These are phyloP conservation scores for Pseudozyma sp. DNA, from an alignment of 1,284 basidiomycete species.

Conservation along the genomic window DNA sequence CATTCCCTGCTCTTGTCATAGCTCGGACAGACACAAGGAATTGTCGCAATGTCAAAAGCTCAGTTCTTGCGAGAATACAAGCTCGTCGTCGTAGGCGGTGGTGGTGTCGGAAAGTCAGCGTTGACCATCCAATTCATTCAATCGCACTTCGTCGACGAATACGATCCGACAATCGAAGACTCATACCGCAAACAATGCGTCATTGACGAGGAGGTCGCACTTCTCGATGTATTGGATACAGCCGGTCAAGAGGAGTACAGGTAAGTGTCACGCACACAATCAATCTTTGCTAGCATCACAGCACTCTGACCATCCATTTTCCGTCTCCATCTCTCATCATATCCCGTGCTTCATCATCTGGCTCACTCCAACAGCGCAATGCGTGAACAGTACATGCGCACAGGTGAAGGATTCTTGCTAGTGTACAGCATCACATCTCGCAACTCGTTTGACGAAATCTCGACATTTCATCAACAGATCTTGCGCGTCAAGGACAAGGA, in stretches of 20 bases:
- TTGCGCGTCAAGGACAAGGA: slow-evolving; percentile 91
- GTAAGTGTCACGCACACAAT: no score
- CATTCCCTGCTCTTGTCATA: no score
- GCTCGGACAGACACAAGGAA: not conserved
- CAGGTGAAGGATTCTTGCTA: slow-evolving; percentile 96
- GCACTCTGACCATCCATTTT: slow-evolving; percentile 3
- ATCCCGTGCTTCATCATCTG: no score
- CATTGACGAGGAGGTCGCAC: slow-evolving; percentile 96
- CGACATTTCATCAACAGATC: slow-evolving; percentile 95
- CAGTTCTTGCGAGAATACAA: slow-evolving; percentile 72
- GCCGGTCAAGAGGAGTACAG: slow-evolving; percentile 98
- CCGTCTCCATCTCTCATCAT: not conserved
- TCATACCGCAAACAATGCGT: slow-evolving; percentile 70
- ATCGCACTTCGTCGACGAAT: slow-evolving; percentile 96
- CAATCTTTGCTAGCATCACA: no score
- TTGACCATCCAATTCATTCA: slow-evolving; percentile 96
- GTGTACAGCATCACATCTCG: slow-evolving; percentile 99
- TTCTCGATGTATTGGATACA: slow-evolving; percentile 97
- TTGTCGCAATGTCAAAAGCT: slow-evolving; percentile 73
- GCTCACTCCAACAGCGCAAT: slow-evolving; percentile 78
- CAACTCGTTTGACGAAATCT: slow-evolving; percentile 96
- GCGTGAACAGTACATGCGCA: slow-evolving; percentile 97
- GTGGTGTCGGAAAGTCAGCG: slow-evolving; percentile 96
- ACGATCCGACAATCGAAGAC: slow-evolving; percentile 93
- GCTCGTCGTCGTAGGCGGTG: slow-evolving; percentile 91